Base-by-base conservation (phyloP, 805 yeast genomes). In the Yamadazyma sp. region DNA sequence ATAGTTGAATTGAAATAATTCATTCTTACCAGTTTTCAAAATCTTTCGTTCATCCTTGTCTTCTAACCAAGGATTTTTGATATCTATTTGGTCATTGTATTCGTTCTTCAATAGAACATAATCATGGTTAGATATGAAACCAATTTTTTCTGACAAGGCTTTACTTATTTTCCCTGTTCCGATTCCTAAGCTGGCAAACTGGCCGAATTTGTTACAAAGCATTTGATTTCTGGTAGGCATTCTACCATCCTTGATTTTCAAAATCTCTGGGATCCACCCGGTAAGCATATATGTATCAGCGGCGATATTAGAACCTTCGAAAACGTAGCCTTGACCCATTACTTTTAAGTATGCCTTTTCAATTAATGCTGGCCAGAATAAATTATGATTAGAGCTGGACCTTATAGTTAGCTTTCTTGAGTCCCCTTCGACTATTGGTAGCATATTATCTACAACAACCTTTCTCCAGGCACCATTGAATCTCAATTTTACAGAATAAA, bases 261-360 rank as follows among this genome's bases (percentile, higher is more conserved):
- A 52, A 1, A 61, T 52, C 39, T 85, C 88, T 0, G 96, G 95
- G 5, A 82, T 53, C 80, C 84, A 87, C 1, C 89, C 87, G 2
- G 79, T 66, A 2, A 88, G 45, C 27, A 77, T 56, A 47, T 62
- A 85, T 0, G 84, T 72, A 49, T 85, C 96, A 10, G 70, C 62
- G 2, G 83, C 82, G 49, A 85, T 76, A 52, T 87, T 86, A 0
- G 95, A 86, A 0, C 96, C 96, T 1, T 53, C 49, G 30, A 78
- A 74, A n/a, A 63, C 62, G 47, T 82, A 82, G 3, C 86, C 82
- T 2, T 63, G 59, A 1, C 78, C 76, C 57, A 69, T 56, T 0
- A 82, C 53, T 46, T 76, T 75, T 39, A 87, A 60, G 49, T 76
- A 83, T 0, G 94, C 93, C 47, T 83, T 80, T 54, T 88, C 96